These are phyloP conservation scores for Leccinum obscurum DNA, from an alignment of 768 basidiomycete species.

Conservation along the genomic window DNA sequence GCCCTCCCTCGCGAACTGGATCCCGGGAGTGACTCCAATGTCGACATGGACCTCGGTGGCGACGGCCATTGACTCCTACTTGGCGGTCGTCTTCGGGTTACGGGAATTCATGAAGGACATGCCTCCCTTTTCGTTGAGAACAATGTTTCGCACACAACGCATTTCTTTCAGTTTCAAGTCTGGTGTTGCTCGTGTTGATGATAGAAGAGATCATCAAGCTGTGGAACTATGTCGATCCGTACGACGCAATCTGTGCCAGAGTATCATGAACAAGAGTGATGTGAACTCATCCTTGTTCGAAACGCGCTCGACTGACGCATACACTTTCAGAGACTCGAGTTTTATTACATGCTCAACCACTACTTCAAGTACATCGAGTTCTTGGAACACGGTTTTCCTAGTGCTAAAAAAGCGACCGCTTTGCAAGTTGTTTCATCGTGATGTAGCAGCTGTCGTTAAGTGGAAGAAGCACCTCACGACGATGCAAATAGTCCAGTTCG, in stretches of 20 bases:
- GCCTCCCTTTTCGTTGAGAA: slow-evolving; percentile 66
- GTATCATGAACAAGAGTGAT: slow-evolving; percentile 81
- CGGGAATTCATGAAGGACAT: slow-evolving; percentile 80
- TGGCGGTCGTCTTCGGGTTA: slow-evolving; percentile 80
- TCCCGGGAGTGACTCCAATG: slow-evolving; percentile 74
- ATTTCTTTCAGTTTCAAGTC: slow-evolving; percentile 78
- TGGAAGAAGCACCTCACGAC: slow-evolving; percentile 30
- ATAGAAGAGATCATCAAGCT: slow-evolving; percentile 83
- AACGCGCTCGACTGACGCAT: slow-evolving; percentile 5
- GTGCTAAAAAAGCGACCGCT: slow-evolving; percentile 97
- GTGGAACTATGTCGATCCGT: slow-evolving; percentile 67
- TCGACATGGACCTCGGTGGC: slow-evolving; percentile 72
- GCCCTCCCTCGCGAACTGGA: slow-evolving; percentile 58
- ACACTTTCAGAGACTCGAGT: slow-evolving; percentile 69
- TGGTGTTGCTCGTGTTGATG: slow-evolving; percentile 75
- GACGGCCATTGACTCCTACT: slow-evolving; percentile 70
- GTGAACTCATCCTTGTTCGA: slow-evolving; percentile 26
- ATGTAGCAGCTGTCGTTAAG: slow-evolving; percentile 7
- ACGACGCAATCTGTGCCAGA: slow-evolving; percentile 70
- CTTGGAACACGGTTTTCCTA: slow-evolving; percentile 91
- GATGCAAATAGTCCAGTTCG: slow-evolving; percentile 30
- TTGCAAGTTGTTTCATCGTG: slow-evolving; percentile 47
- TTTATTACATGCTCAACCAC: slow-evolving; percentile 98
- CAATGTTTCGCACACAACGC: slow-evolving; percentile 83
- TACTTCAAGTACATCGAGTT: slow-evolving; percentile 97